Conservation (phyloP, 331 rosid genomes). For the Pyrus hybrid region DNA sequence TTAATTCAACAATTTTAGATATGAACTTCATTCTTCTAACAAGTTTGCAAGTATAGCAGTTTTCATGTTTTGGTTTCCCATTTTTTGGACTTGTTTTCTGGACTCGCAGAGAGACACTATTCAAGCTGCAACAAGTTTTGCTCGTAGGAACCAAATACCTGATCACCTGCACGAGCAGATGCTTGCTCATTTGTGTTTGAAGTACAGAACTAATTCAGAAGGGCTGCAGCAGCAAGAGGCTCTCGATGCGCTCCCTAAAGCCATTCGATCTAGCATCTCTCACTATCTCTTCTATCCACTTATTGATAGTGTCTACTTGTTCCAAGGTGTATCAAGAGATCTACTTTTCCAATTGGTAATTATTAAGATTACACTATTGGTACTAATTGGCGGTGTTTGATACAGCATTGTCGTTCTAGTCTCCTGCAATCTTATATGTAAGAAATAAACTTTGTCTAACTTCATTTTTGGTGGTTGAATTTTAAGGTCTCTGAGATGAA, state of each 20-base stretch:
- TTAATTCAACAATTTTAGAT: not conserved
- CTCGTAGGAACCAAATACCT: constrained; percentile 45
- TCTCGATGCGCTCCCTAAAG: constrained; percentile 57
- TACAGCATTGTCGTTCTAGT: not conserved
- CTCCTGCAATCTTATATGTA: not conserved
- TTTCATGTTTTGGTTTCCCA: not conserved
- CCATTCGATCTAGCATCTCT: constrained; percentile 55
- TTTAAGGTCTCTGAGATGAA: constrained; percentile 66
- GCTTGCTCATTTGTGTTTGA: constrained; percentile 60
- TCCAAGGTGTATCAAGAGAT: constrained; percentile 50
- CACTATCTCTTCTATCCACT: constrained; percentile 44
- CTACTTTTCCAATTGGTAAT: constrained; percentile 63
- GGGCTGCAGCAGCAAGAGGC: constrained; percentile 70
- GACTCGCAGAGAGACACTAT: constrained; percentile 46
- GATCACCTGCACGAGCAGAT: constrained; percentile 53
- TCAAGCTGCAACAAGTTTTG: constrained; percentile 50
- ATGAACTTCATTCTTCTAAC: not conserved
- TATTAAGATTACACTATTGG: not conserved
- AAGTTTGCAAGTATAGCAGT: not conserved
- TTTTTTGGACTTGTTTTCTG: constrained; percentile 11
- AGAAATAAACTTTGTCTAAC: not conserved
- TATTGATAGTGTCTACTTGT: constrained; percentile 47
- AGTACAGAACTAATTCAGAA: constrained; percentile 54
- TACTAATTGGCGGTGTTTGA: not conserved
- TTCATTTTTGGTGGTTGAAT: constrained; percentile 8